Evolutionary conservation across 2,329 filamentous ascomycete genomes (phyloP), one percentile per base, ranked within the genome.

Genomic region (Fusarium veterinarium): DNA sequence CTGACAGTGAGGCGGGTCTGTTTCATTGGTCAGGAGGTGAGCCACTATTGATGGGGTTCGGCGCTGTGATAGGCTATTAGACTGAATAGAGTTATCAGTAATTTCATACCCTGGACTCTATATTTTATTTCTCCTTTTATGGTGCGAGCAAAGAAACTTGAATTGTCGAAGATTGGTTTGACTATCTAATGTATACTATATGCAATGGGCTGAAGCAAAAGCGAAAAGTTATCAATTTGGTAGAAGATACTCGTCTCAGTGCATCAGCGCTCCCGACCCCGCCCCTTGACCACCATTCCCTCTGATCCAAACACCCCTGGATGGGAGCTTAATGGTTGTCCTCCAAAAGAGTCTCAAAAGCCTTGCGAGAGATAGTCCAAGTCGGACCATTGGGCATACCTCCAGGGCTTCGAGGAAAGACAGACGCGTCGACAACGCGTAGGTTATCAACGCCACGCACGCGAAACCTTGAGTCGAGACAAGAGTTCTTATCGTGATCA

Each of bases 341-440:
- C 17, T 66, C n/a, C 30, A 65, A 10, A 10, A 66, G 23, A 0
- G 17, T 42, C 30, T 66, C 48, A 14, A 65, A 65, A 19, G 60
- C 63, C 37, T 66, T 65, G 37, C 60, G 49, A 6, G 60, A 66
- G 2, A 66, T 66, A 14, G 63, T 66, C 63, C 63, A 66, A 3
- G 63, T 66, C 0, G 48, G 60, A 3, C 48, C 60, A 7, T 65
- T 58, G 0, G 63, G 60, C 60, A 66, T 65, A 2, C 30, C 63
- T 4, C 63, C 63, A 30, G 63, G 60, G 3, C 60, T 65, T n/a
- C 48, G 14, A 0, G 63, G 63, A 8, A 66, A 66, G 0, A 65
- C 37, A 4, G 60, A 66, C 8, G 60, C 63, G 38, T 66, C 60
- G 2, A 66, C 63, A 23, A 65, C 63, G 20, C 63, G 63, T 8